These are phyloP conservation scores for Amauroascus niger DNA, from an alignment of 2,329 filamentous ascomycete genomes.

Conservation along the genomic window DNA sequence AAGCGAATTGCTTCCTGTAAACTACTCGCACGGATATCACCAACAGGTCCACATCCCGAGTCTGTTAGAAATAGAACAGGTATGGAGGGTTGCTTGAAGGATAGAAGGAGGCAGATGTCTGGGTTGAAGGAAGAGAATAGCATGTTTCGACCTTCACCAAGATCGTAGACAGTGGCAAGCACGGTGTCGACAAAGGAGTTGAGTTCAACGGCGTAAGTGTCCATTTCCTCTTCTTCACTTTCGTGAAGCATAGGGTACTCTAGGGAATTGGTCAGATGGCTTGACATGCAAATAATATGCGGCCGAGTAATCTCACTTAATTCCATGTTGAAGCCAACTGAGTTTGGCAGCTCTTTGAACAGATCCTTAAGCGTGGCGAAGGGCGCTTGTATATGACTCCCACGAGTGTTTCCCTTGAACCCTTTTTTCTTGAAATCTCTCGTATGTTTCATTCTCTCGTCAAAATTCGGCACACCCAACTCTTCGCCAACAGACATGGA, in stretches of 20 bases:
- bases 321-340: conserved; percentile 94
- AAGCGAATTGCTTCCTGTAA: conserved; percentile 94
- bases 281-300: neutral
- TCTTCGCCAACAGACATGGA: conserved; percentile 53
- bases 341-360: conserved; percentile 70
- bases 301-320: conserved; percentile 50
- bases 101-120: conserved; percentile 85
- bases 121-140: conserved; percentile 98
- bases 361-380: conserved; percentile 93
- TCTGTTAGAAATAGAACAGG: conserved; percentile 92
- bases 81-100: conserved; percentile 94
- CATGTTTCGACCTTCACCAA: conserved; percentile 73
- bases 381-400: conserved; percentile 88
- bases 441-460: conserved; percentile 94
- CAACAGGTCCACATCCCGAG: conserved; percentile 68
- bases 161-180: conserved; percentile 77
- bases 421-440: conserved; percentile 89
- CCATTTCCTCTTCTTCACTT: conserved; percentile 87
- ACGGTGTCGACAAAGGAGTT: conserved; percentile 91
- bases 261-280: conserved; percentile 18
- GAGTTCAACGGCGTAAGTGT: conserved; percentile 73
- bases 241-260: conserved; percentile 97
- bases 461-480: conserved; percentile 44
- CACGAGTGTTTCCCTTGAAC: conserved; percentile 89
- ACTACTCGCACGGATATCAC: conserved; percentile 81